Percentiles rank a stretch among this genome's conserved stretches.
These are phyloP conservation scores for Malus fusca DNA, from an alignment of 306 rosid genomes.

Conservation along the genomic window DNA sequence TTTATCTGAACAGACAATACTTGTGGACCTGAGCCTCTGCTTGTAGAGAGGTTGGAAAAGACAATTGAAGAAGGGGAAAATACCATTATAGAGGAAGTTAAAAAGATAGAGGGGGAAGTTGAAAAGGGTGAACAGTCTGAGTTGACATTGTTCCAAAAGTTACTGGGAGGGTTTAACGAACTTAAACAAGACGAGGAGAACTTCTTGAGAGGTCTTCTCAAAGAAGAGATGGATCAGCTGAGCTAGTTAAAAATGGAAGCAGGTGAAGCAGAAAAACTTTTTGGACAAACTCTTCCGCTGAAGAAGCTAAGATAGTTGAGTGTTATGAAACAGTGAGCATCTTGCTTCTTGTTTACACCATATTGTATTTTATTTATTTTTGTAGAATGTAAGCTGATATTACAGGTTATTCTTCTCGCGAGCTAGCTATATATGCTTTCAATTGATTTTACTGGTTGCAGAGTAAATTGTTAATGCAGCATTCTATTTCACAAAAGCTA, in stretches of 20 bases:
- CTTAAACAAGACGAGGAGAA: conserved; percentile 70
- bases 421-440: neutral
- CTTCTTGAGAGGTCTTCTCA: conserved; percentile 44
- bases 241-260: conserved; percentile 75
- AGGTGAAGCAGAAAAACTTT: conserved; percentile 59
- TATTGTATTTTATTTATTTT: conserved; percentile 1
- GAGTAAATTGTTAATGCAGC: neutral
- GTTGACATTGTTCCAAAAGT: conserved; percentile 46
- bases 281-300: conserved; percentile 65
- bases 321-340: neutral
- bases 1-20: conserved; percentile 74
- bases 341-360: conserved; percentile 1
- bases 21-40: conserved; percentile 91
- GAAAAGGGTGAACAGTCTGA: conserved; percentile 68
- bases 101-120: conserved; percentile 67
- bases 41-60: conserved; percentile 85
- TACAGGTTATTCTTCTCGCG: neutral
- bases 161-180: conserved; percentile 63
- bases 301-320: conserved; percentile 58
- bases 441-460: neutral
- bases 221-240: conserved; percentile 74
- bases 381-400: conserved; percentile 4
- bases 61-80: conserved; percentile 79
- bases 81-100: conserved; percentile 63
- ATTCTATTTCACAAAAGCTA: neutral